Base-by-base conservation (phyloP, 179 eudicot species). In the Beta lomatogona region DNA sequence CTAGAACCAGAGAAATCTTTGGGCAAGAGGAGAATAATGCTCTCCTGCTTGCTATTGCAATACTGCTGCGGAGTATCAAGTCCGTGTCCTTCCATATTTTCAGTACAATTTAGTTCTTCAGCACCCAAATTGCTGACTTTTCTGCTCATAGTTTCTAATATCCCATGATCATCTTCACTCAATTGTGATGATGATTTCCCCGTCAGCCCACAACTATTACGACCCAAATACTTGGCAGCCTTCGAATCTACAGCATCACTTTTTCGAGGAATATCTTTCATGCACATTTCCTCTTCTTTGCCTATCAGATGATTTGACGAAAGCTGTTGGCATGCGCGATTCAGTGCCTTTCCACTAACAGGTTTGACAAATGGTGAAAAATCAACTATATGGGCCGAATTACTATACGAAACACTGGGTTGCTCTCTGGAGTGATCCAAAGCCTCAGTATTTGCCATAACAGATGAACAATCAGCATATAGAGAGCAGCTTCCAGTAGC, bases 11-110 rank as follows among this genome's bases (percentile, higher is more conserved):
- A 83, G 59, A 88, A 84, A 83, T 88, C 86, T 81, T 86, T 90
- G 60, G 93, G 94, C 48, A 92, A 72, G 65, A 88, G 84, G 73
- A 91, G 92, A 75, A 91, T 85, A 75, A 86, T 82, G 63, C 84
- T 84, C 60, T 82, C 82, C 67, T 83, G 86, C 69, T 88, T 85
- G 18, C 77, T 76, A 78, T 82, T 78, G 73, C 28, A 54, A 64
- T 65, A 41, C 73, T 78, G 69, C 31, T 28, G 63, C 66, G 67
- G 80, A 36, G 67, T 58, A 78, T 85, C 78, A 58, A 66, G 25
- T 41, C 66, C 79, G n/a, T 41, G 63, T 76, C 71, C 54, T 75
- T 71, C 78, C 54, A 45, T 52, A 72, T 79, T 78, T 22, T 80
- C 86, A 15, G 69, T 52, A 59, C 57, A 73, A 25, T 68, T 81